A percentile compares a stretch with the other conserved stretches of the same genome.
These are phyloP conservation scores for Exidia glandulosa DNA, from an alignment of 768 basidiomycete genomes.

Conservation along the genomic window DNA sequence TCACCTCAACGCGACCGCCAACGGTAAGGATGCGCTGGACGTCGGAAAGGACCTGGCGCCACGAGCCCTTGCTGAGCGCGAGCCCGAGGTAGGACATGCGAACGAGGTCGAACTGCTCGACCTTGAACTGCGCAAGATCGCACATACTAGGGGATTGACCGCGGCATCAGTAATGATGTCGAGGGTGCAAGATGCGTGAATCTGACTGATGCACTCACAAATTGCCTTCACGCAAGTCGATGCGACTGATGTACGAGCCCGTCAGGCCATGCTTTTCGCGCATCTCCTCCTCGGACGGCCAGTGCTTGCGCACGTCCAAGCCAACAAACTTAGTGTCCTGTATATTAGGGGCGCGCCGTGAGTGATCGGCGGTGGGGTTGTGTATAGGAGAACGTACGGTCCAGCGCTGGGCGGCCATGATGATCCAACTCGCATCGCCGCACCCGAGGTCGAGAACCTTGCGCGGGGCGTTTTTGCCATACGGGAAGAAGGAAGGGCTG, in stretches of 20 bases:
- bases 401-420: slow-evolving; percentile 55
- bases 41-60: slow-evolving; percentile 51
- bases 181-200: neutral
- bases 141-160: slow-evolving; percentile 14
- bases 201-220: slow-evolving; percentile 38
- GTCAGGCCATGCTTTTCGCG: slow-evolving; percentile 8
- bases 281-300: slow-evolving; percentile 29
- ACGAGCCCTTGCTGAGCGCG: slow-evolving; percentile 47
- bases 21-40: slow-evolving; percentile 47
- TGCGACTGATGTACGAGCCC: slow-evolving; percentile 28
- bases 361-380: neutral
- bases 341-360: slow-evolving; percentile 1
- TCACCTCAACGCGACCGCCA: slow-evolving; percentile 58
- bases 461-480: slow-evolving; percentile 33
- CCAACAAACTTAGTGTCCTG: slow-evolving; percentile 44
- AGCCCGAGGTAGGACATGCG: slow-evolving; percentile 60
- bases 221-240: slow-evolving; percentile 44
- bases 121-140: slow-evolving; percentile 44
- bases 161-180: neutral
- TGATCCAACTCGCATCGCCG: slow-evolving; percentile 59
- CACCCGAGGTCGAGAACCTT: slow-evolving; percentile 67
- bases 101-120: slow-evolving; percentile 57
- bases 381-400: slow-evolving; percentile 13
- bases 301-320: slow-evolving; percentile 29
- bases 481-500: slow-evolving; percentile 52